These are phyloP conservation scores for Blakeslea trispora DNA, from an alignment of 371 early-diverging fungal genomes.

Conservation along the genomic window DNA sequence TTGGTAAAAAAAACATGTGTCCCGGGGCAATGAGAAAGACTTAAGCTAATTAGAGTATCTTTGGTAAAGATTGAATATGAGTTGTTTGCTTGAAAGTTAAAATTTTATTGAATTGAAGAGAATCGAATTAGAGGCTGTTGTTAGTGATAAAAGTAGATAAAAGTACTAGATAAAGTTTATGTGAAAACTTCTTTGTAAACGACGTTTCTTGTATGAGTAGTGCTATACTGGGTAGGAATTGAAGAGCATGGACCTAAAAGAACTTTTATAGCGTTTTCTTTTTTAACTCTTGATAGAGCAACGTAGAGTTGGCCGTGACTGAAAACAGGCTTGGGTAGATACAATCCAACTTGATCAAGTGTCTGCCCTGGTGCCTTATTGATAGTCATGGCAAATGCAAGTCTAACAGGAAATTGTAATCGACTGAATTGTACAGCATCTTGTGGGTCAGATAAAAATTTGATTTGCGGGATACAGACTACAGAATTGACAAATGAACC, in stretches of 20 bases:
- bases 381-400: conserved; percentile 6
- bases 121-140: too few relatives aligned
- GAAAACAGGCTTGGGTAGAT: conserved; percentile 7
- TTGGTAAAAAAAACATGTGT: too few relatives aligned
- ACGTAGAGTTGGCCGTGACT: conserved; percentile 12
- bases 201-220: background rate
- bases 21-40: too few relatives aligned
- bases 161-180: too few relatives aligned
- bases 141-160: too few relatives aligned
- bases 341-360: conserved; percentile 12
- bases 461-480: background rate
- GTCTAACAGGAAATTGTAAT: conserved; percentile 3
- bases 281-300: conserved; percentile 9
- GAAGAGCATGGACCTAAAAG: background rate
- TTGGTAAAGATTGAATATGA: too few relatives aligned
- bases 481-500: background rate
- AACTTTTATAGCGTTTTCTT: background rate
- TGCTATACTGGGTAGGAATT: background rate
- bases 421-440: background rate
- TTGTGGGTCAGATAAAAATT: background rate
- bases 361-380: conserved; percentile 6
- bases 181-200: background rate
- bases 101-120: too few relatives aligned
- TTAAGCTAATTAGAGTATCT: too few relatives aligned
- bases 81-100: too few relatives aligned